phyloP scores from a whole-genome alignment of 1,284 basidiomycete genomes.

The Microstroma glucosiphilum region DNA sequence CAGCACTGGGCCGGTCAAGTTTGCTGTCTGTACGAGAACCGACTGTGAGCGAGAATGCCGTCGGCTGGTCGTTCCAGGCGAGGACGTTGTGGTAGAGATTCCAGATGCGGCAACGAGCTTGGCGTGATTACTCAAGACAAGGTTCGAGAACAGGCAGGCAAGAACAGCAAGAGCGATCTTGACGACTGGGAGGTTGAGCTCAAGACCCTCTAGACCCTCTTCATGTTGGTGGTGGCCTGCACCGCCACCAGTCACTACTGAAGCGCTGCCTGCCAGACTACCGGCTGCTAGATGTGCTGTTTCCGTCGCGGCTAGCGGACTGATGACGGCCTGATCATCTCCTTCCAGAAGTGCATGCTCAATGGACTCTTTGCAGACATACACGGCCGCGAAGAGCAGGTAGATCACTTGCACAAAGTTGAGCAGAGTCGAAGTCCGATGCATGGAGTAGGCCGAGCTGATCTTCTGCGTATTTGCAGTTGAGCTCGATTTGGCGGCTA shows the following conservation, averaged over 20 bases:
- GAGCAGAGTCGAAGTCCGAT: constrained; percentile 67
- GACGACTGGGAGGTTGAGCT: constrained; percentile 23
- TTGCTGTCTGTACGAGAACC: constrained; percentile 29
- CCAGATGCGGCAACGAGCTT: constrained; percentile 38
- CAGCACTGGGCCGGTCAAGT: constrained; percentile 23
- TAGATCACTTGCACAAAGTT: constrained; percentile 84
- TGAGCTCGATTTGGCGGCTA: not conserved
- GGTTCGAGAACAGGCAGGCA: constrained; percentile 26
- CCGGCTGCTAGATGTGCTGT: not conserved
- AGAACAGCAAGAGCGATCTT: constrained; percentile 34
- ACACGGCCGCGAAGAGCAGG: constrained; percentile 80
- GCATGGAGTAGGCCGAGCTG: constrained; percentile 24
- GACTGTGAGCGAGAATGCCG: constrained; percentile 29
- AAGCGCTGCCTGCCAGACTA: not conserved
- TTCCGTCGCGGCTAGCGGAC: not conserved
- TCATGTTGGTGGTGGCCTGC: constrained; percentile 29
- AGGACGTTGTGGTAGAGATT: constrained; percentile 35
- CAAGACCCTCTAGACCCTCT: constrained; percentile 25
- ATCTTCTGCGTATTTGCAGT: not conserved
- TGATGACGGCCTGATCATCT: constrained; percentile 1
- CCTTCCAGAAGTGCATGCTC: constrained; percentile 48
- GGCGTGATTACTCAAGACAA: constrained; percentile 43
- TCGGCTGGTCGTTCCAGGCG: constrained; percentile 8
- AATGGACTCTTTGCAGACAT: constrained; percentile 86
- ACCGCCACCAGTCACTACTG: not conserved